Percentiles rank a stretch among this genome's conserved stretches.
Conservation (phyloP, 2,329 filamentous ascomycete genomes). For the Hymenoscyphus occultus region DNA sequence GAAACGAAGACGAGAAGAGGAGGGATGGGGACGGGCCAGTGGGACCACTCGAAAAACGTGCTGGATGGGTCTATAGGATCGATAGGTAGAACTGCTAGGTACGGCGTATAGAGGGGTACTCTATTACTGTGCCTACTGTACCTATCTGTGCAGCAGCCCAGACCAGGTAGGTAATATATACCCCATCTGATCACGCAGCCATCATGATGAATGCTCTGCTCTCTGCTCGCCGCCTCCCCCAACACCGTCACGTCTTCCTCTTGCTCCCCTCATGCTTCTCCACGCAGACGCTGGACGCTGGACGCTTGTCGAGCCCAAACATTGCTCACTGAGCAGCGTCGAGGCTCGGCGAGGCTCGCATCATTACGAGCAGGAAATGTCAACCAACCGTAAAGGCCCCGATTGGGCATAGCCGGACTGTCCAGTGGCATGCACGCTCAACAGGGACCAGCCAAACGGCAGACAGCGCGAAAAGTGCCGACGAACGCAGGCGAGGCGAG, state of each 20-base stretch:
- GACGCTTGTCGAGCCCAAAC: not conserved
- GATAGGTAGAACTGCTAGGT: not conserved
- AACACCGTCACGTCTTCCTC: too few species aligned
- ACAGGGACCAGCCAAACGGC: conserved; percentile 20
- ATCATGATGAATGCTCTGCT: not conserved
- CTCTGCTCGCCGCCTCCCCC: not conserved
- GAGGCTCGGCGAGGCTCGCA: not conserved
- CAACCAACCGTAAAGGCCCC: conserved; percentile 7
- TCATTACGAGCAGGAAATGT: not conserved
- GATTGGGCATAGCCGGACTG: conserved; percentile 16
- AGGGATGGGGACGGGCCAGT: not conserved
- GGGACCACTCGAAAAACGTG: not conserved
- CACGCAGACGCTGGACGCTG: not conserved
- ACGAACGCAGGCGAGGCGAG: conserved; percentile 15
- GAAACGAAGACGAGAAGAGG: not conserved
- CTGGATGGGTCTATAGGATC: not conserved
- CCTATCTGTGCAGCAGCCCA: not conserved
- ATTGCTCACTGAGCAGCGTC: not conserved
- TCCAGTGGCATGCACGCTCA: not conserved
- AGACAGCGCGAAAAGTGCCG: conserved; percentile 23
- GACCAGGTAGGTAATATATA: not conserved
- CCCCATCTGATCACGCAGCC: not conserved
- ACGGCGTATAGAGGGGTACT: not conserved
- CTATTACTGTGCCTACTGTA: not conserved
- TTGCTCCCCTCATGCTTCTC: too few species aligned